Conservation (phyloP, 345 rosid species). For the Brassica juncea region DNA sequence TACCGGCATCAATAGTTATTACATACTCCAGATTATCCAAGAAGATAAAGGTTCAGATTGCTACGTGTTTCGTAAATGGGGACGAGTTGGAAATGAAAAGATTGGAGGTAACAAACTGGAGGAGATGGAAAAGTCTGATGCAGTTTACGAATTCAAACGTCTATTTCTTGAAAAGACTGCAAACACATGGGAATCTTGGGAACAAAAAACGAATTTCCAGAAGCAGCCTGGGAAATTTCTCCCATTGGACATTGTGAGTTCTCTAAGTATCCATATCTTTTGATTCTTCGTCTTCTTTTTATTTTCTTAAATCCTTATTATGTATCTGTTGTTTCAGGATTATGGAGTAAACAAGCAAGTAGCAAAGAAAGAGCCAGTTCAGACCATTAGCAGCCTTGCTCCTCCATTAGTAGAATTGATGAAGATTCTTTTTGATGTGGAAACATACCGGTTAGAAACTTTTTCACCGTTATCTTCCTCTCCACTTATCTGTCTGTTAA, state of each 20-base stretch:
- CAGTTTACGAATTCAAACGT: slow-evolving; percentile 62
- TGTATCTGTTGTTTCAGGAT: slow-evolving; percentile 55
- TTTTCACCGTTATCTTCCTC: slow-evolving; percentile 1
- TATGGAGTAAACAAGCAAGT: slow-evolving; percentile 78
- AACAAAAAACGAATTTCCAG: slow-evolving; percentile 65
- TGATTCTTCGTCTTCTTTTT: not conserved
- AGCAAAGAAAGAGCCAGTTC: slow-evolving; percentile 45
- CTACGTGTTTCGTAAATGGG: slow-evolving; percentile 91
- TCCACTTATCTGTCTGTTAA: slow-evolving; percentile 18
- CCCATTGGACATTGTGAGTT: slow-evolving; percentile 84
- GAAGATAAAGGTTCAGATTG: slow-evolving; percentile 83
- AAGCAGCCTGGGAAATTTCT: slow-evolving; percentile 88
- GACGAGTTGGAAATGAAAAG: slow-evolving; percentile 84
- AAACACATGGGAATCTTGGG: slow-evolving; percentile 94
- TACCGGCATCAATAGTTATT: slow-evolving; percentile 90
- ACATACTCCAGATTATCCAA: slow-evolving; percentile 89
- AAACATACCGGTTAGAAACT: slow-evolving; percentile 70
- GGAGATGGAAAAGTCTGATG: slow-evolving; percentile 74
- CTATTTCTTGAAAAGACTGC: slow-evolving; percentile 91
- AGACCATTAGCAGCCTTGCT: slow-evolving; percentile 64
- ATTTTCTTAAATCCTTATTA: not conserved
- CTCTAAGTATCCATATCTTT: slow-evolving; percentile 24
- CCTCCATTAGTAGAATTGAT: slow-evolving; percentile 68
- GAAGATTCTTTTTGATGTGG: slow-evolving; percentile 92
- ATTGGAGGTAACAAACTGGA: slow-evolving; percentile 85